Conservation (phyloP, 1,284 basidiomycete species). For the Ganoderma sinense region DNA sequence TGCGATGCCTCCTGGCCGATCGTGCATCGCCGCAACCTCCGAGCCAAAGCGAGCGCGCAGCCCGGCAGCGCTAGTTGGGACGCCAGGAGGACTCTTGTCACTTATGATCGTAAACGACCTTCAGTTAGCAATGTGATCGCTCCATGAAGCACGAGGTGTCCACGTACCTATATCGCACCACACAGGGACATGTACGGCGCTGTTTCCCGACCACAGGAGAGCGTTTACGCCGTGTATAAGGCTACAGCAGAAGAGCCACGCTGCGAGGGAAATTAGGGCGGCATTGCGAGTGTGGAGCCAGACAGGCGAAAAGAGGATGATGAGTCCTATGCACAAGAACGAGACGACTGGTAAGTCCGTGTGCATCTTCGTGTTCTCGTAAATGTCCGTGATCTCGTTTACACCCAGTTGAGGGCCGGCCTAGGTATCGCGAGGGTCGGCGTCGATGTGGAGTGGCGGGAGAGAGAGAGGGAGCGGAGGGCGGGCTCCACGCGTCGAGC, state of each 20-base stretch:
- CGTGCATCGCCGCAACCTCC: constrained; percentile 35
- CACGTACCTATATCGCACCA: constrained; percentile 62
- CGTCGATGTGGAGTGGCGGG: background rate
- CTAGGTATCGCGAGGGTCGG: constrained; percentile 12
- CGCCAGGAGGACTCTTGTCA: constrained; percentile 51
- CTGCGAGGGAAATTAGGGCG: constrained; percentile 53
- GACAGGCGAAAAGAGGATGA: constrained; percentile 46
- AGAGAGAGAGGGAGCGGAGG: constrained; percentile 5
- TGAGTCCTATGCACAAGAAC: constrained; percentile 52
- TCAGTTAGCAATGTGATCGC: constrained; percentile 1
- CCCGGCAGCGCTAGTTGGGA: constrained; percentile 54
- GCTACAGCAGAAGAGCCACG: constrained; percentile 54
- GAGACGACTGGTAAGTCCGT: constrained; percentile 55
- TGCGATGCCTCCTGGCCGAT: constrained; percentile 24
- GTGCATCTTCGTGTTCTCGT: constrained; percentile 46
- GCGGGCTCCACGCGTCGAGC: constrained; percentile 20
- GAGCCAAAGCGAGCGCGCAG: constrained; percentile 57
- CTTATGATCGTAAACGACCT: constrained; percentile 34
- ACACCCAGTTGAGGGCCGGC: background rate
- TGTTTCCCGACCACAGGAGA: constrained; percentile 51
- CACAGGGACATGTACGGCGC: constrained; percentile 41
- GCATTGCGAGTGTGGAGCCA: constrained; percentile 55
- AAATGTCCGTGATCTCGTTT: background rate
- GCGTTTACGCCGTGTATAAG: constrained; percentile 53
- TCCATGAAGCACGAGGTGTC: constrained; percentile 1